Conservation (phyloP, 208 protist genomes). For the Trichomonas gallinae region DNA sequence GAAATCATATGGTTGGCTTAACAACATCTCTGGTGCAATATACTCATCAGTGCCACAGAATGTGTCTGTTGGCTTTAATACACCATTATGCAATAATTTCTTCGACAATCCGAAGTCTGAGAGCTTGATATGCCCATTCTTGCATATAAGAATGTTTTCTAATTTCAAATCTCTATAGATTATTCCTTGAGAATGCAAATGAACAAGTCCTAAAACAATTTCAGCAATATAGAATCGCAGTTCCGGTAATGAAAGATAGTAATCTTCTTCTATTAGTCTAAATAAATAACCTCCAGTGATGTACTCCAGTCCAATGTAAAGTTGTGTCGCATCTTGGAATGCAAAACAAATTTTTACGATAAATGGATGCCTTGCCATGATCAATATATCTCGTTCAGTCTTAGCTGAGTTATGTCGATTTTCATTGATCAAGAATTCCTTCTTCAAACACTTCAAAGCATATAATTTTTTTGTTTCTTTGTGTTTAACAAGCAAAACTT, state of each 20-base stretch:
- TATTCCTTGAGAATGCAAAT: neutral
- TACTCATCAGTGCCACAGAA: neutral
- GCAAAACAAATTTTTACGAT: neutral
- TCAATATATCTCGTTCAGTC: neutral
- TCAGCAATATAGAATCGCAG: neutral
- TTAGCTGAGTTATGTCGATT: neutral
- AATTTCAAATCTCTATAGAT: conserved; percentile 10
- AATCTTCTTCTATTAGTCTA: neutral
- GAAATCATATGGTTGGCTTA: neutral
- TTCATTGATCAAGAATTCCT: neutral
- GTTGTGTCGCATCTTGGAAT: neutral
- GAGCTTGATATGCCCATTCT: neutral
- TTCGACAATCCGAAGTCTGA: neutral
- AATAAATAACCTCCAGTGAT: neutral
- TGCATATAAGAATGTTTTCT: neutral
- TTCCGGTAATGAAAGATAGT: neutral
- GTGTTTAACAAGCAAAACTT: neutral
- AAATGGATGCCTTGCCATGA: neutral
- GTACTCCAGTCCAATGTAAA: neutral
- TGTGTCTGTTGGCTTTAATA: neutral
- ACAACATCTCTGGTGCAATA: neutral
- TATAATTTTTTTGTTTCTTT: neutral
- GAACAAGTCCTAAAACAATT: neutral
- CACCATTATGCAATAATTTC: neutral
- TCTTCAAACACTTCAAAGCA: neutral